Conservation (phyloP, 495 filamentous ascomycete genomes). For the Hypoxylon perforatum region DNA sequence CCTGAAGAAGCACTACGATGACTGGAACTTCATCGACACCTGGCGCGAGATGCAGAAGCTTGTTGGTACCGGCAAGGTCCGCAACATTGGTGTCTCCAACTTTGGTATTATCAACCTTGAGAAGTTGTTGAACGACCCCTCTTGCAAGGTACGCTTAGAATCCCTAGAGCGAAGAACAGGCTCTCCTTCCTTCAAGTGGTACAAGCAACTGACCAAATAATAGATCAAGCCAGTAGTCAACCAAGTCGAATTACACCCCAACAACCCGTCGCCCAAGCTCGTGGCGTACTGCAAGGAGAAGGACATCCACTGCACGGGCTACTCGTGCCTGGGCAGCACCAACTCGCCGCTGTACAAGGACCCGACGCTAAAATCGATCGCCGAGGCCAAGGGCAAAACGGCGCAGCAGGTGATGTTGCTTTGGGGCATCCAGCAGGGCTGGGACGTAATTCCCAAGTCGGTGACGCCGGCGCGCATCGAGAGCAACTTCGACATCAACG, state of each 20-base stretch:
- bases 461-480: constrained; percentile 71
- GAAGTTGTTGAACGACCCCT: constrained; percentile 69
- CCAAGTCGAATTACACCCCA: constrained; percentile 92
- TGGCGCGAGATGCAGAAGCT: constrained; percentile 89
- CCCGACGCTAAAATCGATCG: constrained; percentile 66
- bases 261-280: constrained; percentile 82
- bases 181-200: constrained; percentile 62
- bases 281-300: constrained; percentile 75
- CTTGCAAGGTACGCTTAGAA: constrained; percentile 62
- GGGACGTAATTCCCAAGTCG: constrained; percentile 79
- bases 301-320: constrained; percentile 75
- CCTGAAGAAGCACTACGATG: constrained; percentile 52
- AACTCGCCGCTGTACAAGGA: constrained; percentile 70
- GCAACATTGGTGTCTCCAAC: constrained; percentile 85
- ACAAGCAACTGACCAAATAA: constrained; percentile 57
- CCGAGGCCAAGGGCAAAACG: constrained; percentile 73
- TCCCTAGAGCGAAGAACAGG: constrained; percentile 66
- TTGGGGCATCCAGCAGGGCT: constrained; percentile 78
- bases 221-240: constrained; percentile 84
- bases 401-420: constrained; percentile 73
- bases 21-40: constrained; percentile 86
- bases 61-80: constrained; percentile 79
- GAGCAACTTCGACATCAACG: constrained; percentile 73
- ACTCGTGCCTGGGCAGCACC: constrained; percentile 72
- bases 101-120: constrained; percentile 77